Conservation (phyloP, 1,284 basidiomycete genomes). For the Apiotrichum siamense region DNA sequence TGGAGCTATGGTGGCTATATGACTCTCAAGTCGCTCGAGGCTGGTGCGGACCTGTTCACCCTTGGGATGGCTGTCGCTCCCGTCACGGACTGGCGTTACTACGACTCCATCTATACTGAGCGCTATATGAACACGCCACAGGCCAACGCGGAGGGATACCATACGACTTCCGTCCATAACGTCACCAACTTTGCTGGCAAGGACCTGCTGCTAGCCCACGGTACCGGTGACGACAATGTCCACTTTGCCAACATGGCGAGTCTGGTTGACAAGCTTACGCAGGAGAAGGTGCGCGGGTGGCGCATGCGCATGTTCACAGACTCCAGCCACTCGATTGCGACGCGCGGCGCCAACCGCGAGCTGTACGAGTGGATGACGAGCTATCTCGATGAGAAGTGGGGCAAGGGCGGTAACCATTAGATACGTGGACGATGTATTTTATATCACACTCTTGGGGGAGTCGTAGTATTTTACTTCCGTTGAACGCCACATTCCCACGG, state of each 20-base stretch:
- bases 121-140: conserved; percentile 88
- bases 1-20: conserved; percentile 96
- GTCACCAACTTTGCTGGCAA: conserved; percentile 70
- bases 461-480: no score
- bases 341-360: conserved; percentile 71
- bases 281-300: conserved; percentile 66
- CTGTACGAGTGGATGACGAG: conserved; percentile 77
- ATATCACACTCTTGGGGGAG: no score
- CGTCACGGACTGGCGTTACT: conserved; percentile 77
- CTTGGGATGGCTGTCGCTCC: conserved; percentile 58
- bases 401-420: conserved; percentile 60
- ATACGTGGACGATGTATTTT: no score
- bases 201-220: conserved; percentile 82
- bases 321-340: conserved; percentile 74
- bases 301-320: conserved; percentile 95
- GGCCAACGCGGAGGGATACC: conserved; percentile 73
- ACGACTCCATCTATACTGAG: conserved; percentile 66
- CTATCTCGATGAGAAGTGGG: conserved; percentile 87
- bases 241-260: conserved; percentile 88
- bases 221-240: conserved; percentile 87
- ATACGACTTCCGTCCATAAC: conserved; percentile 74
- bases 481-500: no score
- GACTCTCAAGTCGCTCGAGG: conserved; percentile 84
- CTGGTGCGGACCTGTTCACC: conserved; percentile 73
- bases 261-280: conserved; percentile 84